phyloP scores from a whole-genome alignment of 2,329 filamentous ascomycete genomes.

The Xylaria multiplex region DNA sequence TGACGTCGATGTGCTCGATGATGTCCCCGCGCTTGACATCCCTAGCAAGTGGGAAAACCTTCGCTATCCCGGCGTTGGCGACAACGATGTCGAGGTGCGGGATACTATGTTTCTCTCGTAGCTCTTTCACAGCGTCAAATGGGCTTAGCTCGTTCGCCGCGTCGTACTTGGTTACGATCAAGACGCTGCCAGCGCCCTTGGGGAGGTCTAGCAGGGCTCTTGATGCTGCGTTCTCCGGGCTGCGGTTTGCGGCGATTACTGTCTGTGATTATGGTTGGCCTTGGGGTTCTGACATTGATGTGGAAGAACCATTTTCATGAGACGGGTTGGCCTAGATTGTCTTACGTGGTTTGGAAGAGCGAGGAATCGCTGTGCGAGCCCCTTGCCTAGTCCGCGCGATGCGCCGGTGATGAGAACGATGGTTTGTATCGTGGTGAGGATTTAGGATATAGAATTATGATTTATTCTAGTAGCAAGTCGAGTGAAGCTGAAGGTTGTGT shows the following conservation, averaged over 20 bases:
- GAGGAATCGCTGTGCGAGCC: conserved; percentile 51
- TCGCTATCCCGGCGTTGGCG: conserved; percentile 60
- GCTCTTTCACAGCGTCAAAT: conserved; percentile 46
- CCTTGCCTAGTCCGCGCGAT: conserved; percentile 53
- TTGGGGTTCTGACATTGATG: background rate
- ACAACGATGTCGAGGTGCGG: conserved; percentile 60
- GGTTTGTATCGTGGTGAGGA: conserved; percentile 28
- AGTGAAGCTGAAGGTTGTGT: background rate
- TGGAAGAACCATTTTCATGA: too few relatives aligned
- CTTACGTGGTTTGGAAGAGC: conserved; percentile 64
- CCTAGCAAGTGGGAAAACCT: conserved; percentile 47
- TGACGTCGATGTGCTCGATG: conserved; percentile 53
- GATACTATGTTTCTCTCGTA: conserved; percentile 51
- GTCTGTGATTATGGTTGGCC: conserved; percentile 41
- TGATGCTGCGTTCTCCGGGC: conserved; percentile 44
- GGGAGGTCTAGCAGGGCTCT: conserved; percentile 51
- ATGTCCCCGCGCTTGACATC: conserved; percentile 52
- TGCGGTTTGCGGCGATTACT: conserved; percentile 54
- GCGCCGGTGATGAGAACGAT: conserved; percentile 53
- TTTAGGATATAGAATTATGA: background rate
- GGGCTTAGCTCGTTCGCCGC: conserved; percentile 50
- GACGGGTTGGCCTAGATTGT: too few relatives aligned
- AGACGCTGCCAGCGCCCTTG: conserved; percentile 46
- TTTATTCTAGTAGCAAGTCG: background rate
- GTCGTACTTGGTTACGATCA: conserved; percentile 58